A percentile compares a stretch with the other conserved stretches of the same genome.
Evolutionary conservation across 805 yeast genomes (phyloP).

Genomic region (Wickerhamiella occidentalis): DNA sequence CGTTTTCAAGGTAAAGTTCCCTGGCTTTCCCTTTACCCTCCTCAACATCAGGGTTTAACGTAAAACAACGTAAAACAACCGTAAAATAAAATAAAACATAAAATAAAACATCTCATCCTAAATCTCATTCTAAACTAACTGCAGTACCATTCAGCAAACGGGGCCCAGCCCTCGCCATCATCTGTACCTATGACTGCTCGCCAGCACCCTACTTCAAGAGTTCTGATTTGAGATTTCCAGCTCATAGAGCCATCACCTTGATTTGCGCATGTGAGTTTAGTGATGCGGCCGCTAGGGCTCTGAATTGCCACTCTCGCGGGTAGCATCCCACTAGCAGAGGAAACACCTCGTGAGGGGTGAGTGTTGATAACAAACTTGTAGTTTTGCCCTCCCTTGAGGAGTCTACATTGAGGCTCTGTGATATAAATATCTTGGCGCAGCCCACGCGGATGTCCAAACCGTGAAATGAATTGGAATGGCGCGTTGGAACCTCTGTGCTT

Average conservation of each 20-base stretch:
- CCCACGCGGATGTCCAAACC: slow-evolving; percentile 60
- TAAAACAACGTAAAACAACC: neutral
- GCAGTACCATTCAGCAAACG: slow-evolving; percentile 73
- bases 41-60: slow-evolving; percentile 22
- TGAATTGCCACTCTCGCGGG: slow-evolving; percentile 57
- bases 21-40: slow-evolving; percentile 66
- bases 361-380: slow-evolving; percentile 56
- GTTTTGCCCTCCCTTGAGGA: slow-evolving; percentile 42
- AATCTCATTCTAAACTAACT: neutral
- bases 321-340: slow-evolving; percentile 30
- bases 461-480: slow-evolving; percentile 53
- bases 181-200: slow-evolving; percentile 71
- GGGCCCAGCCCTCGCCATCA: slow-evolving; percentile 68
- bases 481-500: slow-evolving; percentile 56
- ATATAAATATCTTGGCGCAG: slow-evolving; percentile 68
- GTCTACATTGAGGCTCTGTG: slow-evolving; percentile 68
- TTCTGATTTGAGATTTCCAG: slow-evolving; percentile 48
- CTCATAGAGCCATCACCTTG: slow-evolving; percentile 14
- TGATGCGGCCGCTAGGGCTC: slow-evolving; percentile 73
- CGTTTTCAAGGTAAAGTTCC: slow-evolving; percentile 57
- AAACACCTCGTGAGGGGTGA: slow-evolving; percentile 45
- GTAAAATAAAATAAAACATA: neutral
- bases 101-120: neutral
- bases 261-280: slow-evolving; percentile 38
- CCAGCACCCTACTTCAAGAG: slow-evolving; percentile 71